Evolutionary conservation across 768 basidiomycete species (phyloP).

Genomic region (Pholiota molesta): DNA sequence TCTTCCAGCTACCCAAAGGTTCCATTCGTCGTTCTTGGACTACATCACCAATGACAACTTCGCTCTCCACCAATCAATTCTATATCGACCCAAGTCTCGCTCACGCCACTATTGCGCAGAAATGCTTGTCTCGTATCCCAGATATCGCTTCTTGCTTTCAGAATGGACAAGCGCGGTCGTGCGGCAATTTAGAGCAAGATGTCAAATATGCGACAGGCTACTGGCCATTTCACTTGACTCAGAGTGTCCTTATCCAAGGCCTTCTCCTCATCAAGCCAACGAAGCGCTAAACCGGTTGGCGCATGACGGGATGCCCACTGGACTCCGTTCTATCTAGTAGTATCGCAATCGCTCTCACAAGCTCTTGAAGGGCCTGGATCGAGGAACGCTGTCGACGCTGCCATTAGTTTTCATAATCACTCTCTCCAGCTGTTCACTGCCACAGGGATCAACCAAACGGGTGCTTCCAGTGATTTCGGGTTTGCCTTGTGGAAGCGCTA

Average conservation of each 20-base stretch:
- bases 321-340: background rate
- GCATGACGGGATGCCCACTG: background rate
- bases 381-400: background rate
- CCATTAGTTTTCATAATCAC: background rate
- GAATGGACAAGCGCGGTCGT: too few species aligned
- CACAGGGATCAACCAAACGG: background rate
- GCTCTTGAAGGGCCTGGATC: background rate
- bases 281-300: background rate
- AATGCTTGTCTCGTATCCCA: background rate
- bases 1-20: background rate
- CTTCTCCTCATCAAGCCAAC: background rate
- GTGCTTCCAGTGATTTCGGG: background rate
- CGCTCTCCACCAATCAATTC: background rate
- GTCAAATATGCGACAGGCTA: background rate
- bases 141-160: background rate
- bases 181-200: background rate
- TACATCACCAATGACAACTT: background rate
- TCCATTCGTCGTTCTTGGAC: conserved; percentile 6
- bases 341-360: background rate
- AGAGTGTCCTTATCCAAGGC: background rate
- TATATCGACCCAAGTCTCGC: background rate
- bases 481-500: conserved; percentile 5
- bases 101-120: background rate
- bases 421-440: background rate
- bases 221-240: conserved; percentile 1